A percentile compares a stretch with the other conserved stretches of the same genome.
phyloP scores from a whole-genome alignment of 2,329 filamentous ascomycete species.

The Rhinocladiella similis region DNA sequence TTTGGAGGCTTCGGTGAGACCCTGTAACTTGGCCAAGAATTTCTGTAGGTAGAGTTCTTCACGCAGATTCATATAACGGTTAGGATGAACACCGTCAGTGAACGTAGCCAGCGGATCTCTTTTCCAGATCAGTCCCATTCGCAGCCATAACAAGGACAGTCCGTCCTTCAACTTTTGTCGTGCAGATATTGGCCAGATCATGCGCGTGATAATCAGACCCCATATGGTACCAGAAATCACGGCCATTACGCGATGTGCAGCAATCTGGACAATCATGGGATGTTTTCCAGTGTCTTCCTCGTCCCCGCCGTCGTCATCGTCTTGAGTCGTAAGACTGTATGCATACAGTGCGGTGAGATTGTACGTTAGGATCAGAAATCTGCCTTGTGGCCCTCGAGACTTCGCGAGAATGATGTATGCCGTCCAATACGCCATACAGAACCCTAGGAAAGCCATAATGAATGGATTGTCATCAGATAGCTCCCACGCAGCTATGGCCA shows the following conservation, averaged over 20 bases:
- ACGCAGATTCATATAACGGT: conserved; percentile 78
- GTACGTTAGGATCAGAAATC: conserved; percentile 92
- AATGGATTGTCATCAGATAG: conserved; percentile 71
- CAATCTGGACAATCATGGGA: conserved; percentile 85
- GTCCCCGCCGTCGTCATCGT: conserved; percentile 73
- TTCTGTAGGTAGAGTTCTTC: conserved; percentile 86
- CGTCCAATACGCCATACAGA: conserved; percentile 75
- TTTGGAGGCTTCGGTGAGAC: conserved; percentile 69
- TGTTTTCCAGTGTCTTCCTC: conserved; percentile 80
- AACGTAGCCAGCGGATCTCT: conserved; percentile 81
- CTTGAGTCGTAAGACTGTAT: conserved; percentile 80
- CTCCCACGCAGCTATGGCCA: conserved; percentile 77
- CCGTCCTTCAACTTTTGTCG: conserved; percentile 86
- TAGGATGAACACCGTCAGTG: conserved; percentile 56
- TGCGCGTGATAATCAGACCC: conserved; percentile 84
- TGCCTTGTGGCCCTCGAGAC: conserved; percentile 85
- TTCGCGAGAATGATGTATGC: conserved; percentile 87
- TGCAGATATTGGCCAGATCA: conserved; percentile 93
- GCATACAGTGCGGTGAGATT: conserved; percentile 94
- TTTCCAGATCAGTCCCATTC: conserved; percentile 96
- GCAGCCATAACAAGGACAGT: conserved; percentile 84
- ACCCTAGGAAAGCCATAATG: conserved; percentile 77
- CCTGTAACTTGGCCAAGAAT: conserved; percentile 72
- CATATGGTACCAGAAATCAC: conserved; percentile 86
- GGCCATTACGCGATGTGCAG: conserved; percentile 80